Conservation (phyloP, 192 early-diverging fungal genomes). For the Umbelopsis ramanniana region DNA sequence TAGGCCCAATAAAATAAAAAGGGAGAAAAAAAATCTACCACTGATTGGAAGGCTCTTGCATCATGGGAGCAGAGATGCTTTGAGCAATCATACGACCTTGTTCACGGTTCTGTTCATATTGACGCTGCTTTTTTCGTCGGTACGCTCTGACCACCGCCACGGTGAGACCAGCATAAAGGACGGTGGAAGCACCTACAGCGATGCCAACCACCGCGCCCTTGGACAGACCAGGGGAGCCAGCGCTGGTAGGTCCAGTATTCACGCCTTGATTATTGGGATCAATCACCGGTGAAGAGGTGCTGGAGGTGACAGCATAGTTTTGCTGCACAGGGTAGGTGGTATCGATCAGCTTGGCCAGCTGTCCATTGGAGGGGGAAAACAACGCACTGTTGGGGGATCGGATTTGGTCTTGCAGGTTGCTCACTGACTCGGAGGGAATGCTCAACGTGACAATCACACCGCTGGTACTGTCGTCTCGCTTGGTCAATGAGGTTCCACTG, state of each 20-base stretch:
- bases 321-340: constrained; percentile 24
- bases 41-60: constrained; percentile 28
- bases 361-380: constrained; percentile 26
- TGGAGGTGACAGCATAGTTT: background rate
- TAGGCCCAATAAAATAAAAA: background rate
- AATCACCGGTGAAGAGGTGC: background rate
- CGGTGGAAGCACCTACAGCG: constrained; percentile 35
- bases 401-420: constrained; percentile 14
- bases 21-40: constrained; percentile 10
- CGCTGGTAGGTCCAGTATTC: background rate
- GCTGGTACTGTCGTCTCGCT: background rate
- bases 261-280: constrained; percentile 14
- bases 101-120: constrained; percentile 21
- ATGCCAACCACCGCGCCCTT: constrained; percentile 41
- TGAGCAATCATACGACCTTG: constrained; percentile 31
- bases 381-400: constrained; percentile 3
- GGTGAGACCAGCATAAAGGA: constrained; percentile 43
- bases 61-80: constrained; percentile 38
- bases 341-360: constrained; percentile 32
- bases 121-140: constrained; percentile 21
- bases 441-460: constrained; percentile 36
- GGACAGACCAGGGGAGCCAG: constrained; percentile 21
- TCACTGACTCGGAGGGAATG: constrained; percentile 22
- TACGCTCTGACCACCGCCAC: constrained; percentile 32
- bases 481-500: background rate